Conservation (phyloP, 2,329 filamentous ascomycete species). For the Talaromyces funiculosus region DNA sequence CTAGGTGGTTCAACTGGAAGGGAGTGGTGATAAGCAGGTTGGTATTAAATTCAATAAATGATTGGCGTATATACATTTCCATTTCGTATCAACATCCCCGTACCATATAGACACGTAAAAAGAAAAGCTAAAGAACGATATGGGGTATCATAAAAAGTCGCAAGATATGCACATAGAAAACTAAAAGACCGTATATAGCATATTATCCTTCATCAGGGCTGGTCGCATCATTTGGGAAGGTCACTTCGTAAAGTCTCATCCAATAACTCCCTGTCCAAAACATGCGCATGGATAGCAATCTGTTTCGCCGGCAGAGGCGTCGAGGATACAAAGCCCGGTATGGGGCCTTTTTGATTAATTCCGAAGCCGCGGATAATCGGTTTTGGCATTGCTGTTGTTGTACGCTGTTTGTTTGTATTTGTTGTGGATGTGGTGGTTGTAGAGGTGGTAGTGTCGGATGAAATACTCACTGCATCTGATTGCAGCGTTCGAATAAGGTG, state of each 20-base stretch:
- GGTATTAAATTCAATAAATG: not conserved
- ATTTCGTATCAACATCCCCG: not conserved
- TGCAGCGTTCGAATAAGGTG: not conserved
- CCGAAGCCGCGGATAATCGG: slow-evolving; percentile 61
- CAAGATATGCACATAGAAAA: slow-evolving; percentile 3
- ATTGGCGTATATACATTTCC: not conserved
- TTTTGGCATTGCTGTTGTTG: slow-evolving; percentile 64
- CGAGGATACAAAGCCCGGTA: slow-evolving; percentile 61
- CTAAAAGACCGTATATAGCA: slow-evolving; percentile 4
- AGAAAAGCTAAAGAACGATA: slow-evolving; percentile 1
- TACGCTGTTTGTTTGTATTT: slow-evolving; percentile 42
- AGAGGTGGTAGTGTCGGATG: slow-evolving; percentile 8
- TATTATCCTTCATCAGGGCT: not conserved
- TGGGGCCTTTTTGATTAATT: slow-evolving; percentile 71
- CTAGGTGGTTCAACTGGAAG: not conserved
- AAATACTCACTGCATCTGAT: slow-evolving; percentile 10
- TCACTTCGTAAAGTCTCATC: slow-evolving; percentile 37
- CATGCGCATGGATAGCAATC: slow-evolving; percentile 46
- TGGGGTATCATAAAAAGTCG: slow-evolving; percentile 10
- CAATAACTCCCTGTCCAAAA: slow-evolving; percentile 56
- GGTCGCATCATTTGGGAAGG: not conserved
- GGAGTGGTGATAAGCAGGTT: not conserved
- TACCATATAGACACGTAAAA: not conserved
- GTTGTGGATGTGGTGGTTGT: slow-evolving; percentile 16
- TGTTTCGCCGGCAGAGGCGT: slow-evolving; percentile 45